Evolutionary conservation across 2,329 filamentous ascomycete species (phyloP).

Genomic region (Venturia pyrina): DNA sequence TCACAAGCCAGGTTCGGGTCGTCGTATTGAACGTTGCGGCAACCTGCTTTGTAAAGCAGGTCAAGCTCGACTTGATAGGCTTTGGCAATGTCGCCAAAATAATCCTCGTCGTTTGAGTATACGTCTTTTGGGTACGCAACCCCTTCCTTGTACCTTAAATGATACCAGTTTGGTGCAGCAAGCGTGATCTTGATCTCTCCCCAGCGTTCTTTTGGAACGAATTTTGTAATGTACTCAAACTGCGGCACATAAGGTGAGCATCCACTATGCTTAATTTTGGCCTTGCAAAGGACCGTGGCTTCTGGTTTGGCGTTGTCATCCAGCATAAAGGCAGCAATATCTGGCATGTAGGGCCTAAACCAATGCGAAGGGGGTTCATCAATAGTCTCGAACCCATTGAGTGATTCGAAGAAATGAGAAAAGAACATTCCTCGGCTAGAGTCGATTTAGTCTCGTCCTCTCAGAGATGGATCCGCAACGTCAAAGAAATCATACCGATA

Average conservation of each 20-base stretch:
- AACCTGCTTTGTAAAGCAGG: constrained; percentile 34
- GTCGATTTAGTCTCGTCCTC: neutral
- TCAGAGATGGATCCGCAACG: neutral
- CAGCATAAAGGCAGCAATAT: constrained; percentile 51
- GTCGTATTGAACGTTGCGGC: constrained; percentile 40
- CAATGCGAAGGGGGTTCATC: constrained; percentile 41
- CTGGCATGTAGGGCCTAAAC: constrained; percentile 50
- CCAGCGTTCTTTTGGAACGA: constrained; percentile 50
- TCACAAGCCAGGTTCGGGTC: constrained; percentile 36
- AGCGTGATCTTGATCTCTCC: constrained; percentile 60
- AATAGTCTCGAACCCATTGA: neutral
- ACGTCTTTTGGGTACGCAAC: constrained; percentile 35
- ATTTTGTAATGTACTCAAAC: constrained; percentile 48
- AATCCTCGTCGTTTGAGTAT: constrained; percentile 37
- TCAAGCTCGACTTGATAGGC: constrained; percentile 38
- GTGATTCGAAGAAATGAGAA: constrained; percentile 35
- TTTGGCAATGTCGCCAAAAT: constrained; percentile 37
- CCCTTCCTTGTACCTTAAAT: constrained; percentile 51
- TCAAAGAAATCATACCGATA: constrained; percentile 24
- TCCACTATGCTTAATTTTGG: constrained; percentile 48
- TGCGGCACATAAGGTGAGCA: constrained; percentile 47
- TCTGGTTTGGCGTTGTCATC: constrained; percentile 41
- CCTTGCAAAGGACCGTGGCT: constrained; percentile 45
- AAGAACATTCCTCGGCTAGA: constrained; percentile 41
- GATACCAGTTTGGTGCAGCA: constrained; percentile 59